A percentile compares a stretch with the other conserved stretches of the same genome.
phyloP scores from a whole-genome alignment of 768 basidiomycete species.

The Jaapia argillacea region DNA sequence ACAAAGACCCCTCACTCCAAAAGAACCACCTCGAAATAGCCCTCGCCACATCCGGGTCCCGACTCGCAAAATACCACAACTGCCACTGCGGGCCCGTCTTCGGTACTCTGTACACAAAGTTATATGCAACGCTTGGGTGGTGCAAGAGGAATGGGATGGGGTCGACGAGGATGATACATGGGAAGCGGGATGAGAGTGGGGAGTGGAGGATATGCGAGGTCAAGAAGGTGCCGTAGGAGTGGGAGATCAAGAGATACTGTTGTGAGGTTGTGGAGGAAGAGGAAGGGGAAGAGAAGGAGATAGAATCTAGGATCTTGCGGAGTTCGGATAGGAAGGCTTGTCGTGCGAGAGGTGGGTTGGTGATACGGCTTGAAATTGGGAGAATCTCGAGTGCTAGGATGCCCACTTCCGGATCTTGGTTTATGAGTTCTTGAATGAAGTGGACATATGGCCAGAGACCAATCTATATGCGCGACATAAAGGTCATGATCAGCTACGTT shows the following conservation, averaged over 20 bases:
- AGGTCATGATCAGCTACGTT: not conserved
- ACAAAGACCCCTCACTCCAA: slow-evolving; percentile 53
- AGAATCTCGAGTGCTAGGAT: slow-evolving; percentile 53
- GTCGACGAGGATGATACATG: slow-evolving; percentile 43
- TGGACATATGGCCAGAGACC: slow-evolving; percentile 48
- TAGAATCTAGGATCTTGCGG: slow-evolving; percentile 31
- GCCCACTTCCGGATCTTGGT: slow-evolving; percentile 38
- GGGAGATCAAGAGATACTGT: slow-evolving; percentile 10
- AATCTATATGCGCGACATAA: slow-evolving; percentile 28
- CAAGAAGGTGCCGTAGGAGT: slow-evolving; percentile 57
- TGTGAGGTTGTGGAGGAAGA: slow-evolving; percentile 30
- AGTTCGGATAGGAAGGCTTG: slow-evolving; percentile 32
- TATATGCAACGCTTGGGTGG: slow-evolving; percentile 50
- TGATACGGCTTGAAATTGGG: slow-evolving; percentile 52
- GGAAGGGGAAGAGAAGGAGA: slow-evolving; percentile 28
- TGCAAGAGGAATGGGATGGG: slow-evolving; percentile 59
- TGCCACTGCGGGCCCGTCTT: slow-evolving; percentile 48
- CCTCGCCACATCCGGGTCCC: slow-evolving; percentile 52
- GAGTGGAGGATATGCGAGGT: slow-evolving; percentile 43
- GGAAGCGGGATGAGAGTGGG: slow-evolving; percentile 22
- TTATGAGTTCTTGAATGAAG: slow-evolving; percentile 37
- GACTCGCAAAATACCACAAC: slow-evolving; percentile 58
- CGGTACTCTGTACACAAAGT: slow-evolving; percentile 54
- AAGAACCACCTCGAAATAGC: slow-evolving; percentile 53
- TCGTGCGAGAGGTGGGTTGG: slow-evolving; percentile 35